Evolutionary conservation across 2,329 filamentous ascomycete species (phyloP).

Genomic region (Ophiobolus disseminans): DNA sequence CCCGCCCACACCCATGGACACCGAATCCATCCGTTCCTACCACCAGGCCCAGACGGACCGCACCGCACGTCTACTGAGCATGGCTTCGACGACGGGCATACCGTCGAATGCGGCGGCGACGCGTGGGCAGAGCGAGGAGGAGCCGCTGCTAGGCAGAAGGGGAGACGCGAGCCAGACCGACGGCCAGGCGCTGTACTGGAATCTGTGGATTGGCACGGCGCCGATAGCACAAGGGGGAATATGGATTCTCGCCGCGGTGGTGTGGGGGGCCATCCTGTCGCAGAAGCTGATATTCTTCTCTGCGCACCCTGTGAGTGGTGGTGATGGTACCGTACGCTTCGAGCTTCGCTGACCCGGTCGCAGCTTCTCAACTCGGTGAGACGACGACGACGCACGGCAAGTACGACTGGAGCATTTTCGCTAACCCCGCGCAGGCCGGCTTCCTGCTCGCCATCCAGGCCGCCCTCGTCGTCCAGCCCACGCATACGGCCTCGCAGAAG

Average conservation of each 20-base stretch:
- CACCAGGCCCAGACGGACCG: not conserved
- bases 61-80: conserved; percentile 41
- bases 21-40: not conserved
- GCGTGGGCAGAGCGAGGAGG: conserved; percentile 61
- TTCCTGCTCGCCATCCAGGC: conserved; percentile 79
- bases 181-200: conserved; percentile 68
- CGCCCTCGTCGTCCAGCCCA: conserved; percentile 86
- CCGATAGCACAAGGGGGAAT: conserved; percentile 80
- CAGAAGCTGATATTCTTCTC: conserved; percentile 81
- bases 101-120: conserved; percentile 51
- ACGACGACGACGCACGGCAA: conserved; percentile 16
- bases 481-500: conserved; percentile 79
- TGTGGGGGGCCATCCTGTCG: conserved; percentile 80
- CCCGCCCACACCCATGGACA: not conserved
- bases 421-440: conserved; percentile 57
- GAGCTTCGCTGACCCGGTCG: no score
- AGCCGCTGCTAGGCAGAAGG: conserved; percentile 73
- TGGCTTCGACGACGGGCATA: conserved; percentile 74
- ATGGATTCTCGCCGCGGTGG: conserved; percentile 74
- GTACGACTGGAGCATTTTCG: not conserved
- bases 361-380: conserved; percentile 61
- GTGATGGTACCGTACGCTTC: no score
- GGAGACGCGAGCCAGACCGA: conserved; percentile 77
- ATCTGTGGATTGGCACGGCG: conserved; percentile 80
- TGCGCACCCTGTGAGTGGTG: conserved; percentile 80